Base-by-base conservation (phyloP, 2,329 filamentous ascomycete species). In the Exophiala spinifera region DNA sequence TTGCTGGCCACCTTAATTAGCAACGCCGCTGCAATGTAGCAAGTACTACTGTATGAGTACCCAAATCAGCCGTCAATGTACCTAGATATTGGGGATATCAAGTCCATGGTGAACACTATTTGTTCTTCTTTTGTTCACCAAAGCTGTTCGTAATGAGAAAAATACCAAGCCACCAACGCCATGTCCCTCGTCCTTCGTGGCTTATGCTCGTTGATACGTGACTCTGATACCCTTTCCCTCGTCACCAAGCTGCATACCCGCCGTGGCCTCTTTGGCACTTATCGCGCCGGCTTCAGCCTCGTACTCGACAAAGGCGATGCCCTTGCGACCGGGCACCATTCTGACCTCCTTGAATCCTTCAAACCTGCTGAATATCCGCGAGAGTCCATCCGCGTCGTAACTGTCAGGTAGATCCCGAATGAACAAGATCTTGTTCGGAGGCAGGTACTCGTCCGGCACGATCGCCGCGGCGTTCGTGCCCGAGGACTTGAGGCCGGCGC, bases 281-380 rank as follows among this genome's bases (percentile, higher is more conserved):
- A 96, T 96, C 23, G 94, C 91, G 39, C 89, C 91, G 45, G 86
- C 81, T 74, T 97, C 91, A 62, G 83, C 85, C 66, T 96, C 90
- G 74, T 97, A 99, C 72, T 99, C 94, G 56, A 96, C 90, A 71
- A 99, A 99, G 0, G 91, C 94, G 70, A 99, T 91, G 2, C 90
- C 90, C 61, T 84, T 86, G 48, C 92, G 80, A 25, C 90, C 88
- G 4, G 92, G 91, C 43, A 97, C 92, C 69, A 90, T 74, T 66
- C 94, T 84, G 43, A 96, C 89, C 76, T 99, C 94, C 69, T 87
- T 87, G 78, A 99, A 96, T 21, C 92, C 92, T 60, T 95, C 89
- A 75, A 95, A 99, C 46, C 88, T 85, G 47, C 85, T 84, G 74
- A 97, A 99, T 59, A 97, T 84, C 28, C 80, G 79, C 0, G 85